phyloP scores from a whole-genome alignment of 768 basidiomycete genomes.

The Pisolithus marmoratus region DNA sequence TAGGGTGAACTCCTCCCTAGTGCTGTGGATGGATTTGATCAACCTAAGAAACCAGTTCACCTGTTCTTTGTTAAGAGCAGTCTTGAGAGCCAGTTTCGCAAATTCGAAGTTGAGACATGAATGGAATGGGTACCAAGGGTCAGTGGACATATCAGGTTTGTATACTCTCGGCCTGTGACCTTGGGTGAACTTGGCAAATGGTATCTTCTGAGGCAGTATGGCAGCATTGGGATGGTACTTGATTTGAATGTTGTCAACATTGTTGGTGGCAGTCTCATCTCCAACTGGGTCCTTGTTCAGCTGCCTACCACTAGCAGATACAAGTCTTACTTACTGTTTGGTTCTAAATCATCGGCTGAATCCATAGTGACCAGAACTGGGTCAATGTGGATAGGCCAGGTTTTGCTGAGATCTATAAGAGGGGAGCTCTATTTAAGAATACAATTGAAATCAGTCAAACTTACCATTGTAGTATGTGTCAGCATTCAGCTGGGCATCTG shows the following conservation, averaged over 20 bases:
- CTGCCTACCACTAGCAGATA: background rate
- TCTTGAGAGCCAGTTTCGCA: conserved; percentile 19
- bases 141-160: conserved; percentile 2
- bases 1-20: conserved; percentile 11
- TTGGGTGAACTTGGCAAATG: conserved; percentile 12
- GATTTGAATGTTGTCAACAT: conserved; percentile 17
- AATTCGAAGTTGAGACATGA: conserved; percentile 27
- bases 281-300: background rate
- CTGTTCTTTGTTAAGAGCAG: conserved; percentile 14
- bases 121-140: conserved; percentile 28
- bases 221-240: conserved; percentile 18
- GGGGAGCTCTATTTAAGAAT: too few species aligned
- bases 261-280: background rate
- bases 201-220: conserved; percentile 1
- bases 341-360: background rate
- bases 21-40: conserved; percentile 1
- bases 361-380: too few species aligned
- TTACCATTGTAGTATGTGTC: too few species aligned
- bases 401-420: too few species aligned
- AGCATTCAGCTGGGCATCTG: too few species aligned
- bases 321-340: background rate
- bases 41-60: conserved; percentile 16
- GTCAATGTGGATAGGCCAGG: too few species aligned
- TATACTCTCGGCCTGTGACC: background rate
- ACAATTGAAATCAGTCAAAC: too few species aligned